phyloP scores from a whole-genome alignment of 2,329 filamentous ascomycete species.

The Microsporum ferrugineum region DNA sequence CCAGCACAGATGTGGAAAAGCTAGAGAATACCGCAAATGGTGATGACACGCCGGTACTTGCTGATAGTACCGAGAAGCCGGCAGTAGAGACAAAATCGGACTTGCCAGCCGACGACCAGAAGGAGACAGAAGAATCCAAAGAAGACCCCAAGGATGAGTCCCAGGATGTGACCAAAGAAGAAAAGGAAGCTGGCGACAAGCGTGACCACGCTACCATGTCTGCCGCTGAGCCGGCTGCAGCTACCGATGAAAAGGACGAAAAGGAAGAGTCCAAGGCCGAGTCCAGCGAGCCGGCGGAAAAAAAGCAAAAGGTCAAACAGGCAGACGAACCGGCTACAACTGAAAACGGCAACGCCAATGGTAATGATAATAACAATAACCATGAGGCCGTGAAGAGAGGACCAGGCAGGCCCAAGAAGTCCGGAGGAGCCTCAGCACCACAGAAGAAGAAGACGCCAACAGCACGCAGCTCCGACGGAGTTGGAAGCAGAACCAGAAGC shows the following conservation, averaged over 20 bases:
- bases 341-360: conserved; percentile 4
- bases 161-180: background rate
- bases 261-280: conserved; percentile 5
- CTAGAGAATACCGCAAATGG: background rate
- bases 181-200: conserved; percentile 17
- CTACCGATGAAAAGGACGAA: background rate
- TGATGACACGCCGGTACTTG: background rate
- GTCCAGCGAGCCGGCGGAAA: conserved; percentile 19
- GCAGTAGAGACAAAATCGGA: background rate
- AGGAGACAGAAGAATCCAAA: background rate
- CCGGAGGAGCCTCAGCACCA: conserved; percentile 5
- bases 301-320: conserved; percentile 26
- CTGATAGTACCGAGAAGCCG: background rate
- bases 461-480: conserved; percentile 21
- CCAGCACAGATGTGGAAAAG: background rate
- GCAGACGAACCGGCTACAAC: conserved; percentile 9
- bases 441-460: conserved; percentile 11
- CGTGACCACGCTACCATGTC: conserved; percentile 16
- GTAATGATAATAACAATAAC: conserved; percentile 13
- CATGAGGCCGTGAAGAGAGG: conserved; percentile 24
- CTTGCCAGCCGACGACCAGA: background rate
- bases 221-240: background rate
- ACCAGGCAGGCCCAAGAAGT: conserved; percentile 24
- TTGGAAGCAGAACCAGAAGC: conserved; percentile 31
- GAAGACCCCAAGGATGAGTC: background rate